A percentile compares a stretch with the other conserved stretches of the same genome.
These are phyloP conservation scores for Beauveria varroae DNA, from an alignment of 2,329 filamentous ascomycete species.

Conservation along the genomic window DNA sequence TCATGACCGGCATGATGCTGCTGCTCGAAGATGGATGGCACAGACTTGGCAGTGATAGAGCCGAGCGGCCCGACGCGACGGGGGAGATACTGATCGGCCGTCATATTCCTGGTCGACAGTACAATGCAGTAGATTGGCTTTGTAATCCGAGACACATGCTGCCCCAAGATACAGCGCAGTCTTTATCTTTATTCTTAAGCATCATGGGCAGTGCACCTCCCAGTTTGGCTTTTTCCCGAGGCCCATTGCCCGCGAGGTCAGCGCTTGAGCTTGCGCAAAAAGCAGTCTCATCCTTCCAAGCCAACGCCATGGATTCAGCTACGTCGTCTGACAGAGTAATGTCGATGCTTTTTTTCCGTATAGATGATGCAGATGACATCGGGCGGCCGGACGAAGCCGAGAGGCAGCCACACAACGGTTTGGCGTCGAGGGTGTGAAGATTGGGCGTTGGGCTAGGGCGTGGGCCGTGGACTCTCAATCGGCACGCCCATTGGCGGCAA, in stretches of 20 bases:
- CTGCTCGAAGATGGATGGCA: neutral
- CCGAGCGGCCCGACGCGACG: neutral
- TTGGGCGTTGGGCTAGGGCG: too few relatives aligned
- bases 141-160: neutral
- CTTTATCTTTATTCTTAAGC: neutral
- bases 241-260: neutral
- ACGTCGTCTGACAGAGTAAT: neutral
- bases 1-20: neutral
- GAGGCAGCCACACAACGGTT: too few relatives aligned
- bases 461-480: too few relatives aligned
- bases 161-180: neutral
- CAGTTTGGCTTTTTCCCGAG: neutral
- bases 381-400: too few relatives aligned
- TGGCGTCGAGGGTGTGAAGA: too few relatives aligned
- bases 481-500: neutral
- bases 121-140: neutral
- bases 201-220: neutral
- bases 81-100: neutral
- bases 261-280: too few relatives aligned
- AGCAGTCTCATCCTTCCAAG: too few relatives aligned
- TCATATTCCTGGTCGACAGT: neutral
- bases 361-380: neutral
- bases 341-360: neutral
- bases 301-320: too few relatives aligned
- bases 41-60: neutral